These are phyloP conservation scores for Streptanthus diversifolius DNA, from an alignment of 345 rosid species.

Conservation along the genomic window DNA sequence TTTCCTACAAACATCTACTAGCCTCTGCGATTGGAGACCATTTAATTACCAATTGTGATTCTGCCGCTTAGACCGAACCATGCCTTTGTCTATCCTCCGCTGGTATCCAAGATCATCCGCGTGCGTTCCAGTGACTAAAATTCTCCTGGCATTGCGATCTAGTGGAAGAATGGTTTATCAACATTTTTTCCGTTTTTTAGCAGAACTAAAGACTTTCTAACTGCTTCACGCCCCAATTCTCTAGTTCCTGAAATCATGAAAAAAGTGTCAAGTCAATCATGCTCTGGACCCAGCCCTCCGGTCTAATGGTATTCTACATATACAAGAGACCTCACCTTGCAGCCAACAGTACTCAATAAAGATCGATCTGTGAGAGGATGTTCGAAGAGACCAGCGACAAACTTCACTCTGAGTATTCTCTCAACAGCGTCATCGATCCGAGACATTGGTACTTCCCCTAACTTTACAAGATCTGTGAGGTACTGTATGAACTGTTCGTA, in stretches of 20 bases:
- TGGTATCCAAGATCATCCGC: slow-evolving; percentile 78
- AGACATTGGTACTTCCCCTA: slow-evolving; percentile 62
- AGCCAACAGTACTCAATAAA: slow-evolving; percentile 61
- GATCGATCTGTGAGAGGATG: slow-evolving; percentile 68
- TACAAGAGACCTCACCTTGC: slow-evolving; percentile 49
- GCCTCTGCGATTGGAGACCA: not conserved
- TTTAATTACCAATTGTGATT: slow-evolving; percentile 57
- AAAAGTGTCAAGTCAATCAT: not conserved
- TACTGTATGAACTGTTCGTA: slow-evolving; percentile 48
- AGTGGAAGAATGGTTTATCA: slow-evolving; percentile 54
- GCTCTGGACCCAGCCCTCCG: not conserved
- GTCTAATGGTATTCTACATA: not conserved
- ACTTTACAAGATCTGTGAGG: slow-evolving; percentile 50
- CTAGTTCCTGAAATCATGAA: slow-evolving; percentile 42
- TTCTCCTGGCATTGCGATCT: slow-evolving; percentile 49
- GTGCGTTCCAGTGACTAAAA: slow-evolving; percentile 70
- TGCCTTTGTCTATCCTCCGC: slow-evolving; percentile 73
- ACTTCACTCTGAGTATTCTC: slow-evolving; percentile 82
- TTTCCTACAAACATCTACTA: not conserved
- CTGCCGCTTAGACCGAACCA: slow-evolving; percentile 64
- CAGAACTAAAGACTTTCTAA: slow-evolving; percentile 72
- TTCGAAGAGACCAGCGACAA: slow-evolving; percentile 72
- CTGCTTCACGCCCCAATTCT: slow-evolving; percentile 69
- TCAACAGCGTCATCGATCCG: slow-evolving; percentile 82
- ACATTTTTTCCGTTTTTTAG: slow-evolving; percentile 65